Evolutionary conservation across 2,329 filamentous ascomycete species (phyloP).

Genomic region (Colletotrichum gigasporum): DNA sequence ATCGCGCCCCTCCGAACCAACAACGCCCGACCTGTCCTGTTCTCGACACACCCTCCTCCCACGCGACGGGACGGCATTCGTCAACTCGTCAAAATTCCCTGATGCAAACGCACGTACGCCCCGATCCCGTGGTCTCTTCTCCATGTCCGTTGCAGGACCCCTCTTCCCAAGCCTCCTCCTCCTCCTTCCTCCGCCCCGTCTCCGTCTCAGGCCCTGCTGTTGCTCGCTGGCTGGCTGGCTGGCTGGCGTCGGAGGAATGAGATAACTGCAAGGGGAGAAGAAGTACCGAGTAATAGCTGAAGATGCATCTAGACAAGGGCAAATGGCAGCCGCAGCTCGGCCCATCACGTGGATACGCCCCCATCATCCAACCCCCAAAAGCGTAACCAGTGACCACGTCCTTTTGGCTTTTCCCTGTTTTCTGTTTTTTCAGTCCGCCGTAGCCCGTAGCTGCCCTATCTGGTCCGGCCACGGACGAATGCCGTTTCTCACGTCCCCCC

Average conservation of each 20-base stretch:
- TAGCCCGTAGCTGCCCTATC: background rate
- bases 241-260: too few relatives aligned
- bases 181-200: too few relatives aligned
- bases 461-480: slow-evolving; percentile 5
- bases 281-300: background rate
- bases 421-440: background rate
- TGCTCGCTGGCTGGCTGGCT: too few relatives aligned
- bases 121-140: slow-evolving; percentile 20
- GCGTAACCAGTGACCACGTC: background rate
- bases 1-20: slow-evolving; percentile 20
- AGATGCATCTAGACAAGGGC: too few relatives aligned
- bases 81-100: background rate
- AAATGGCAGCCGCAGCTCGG: slow-evolving; percentile 21
- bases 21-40: background rate
- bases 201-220: too few relatives aligned
- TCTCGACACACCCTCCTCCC: background rate
- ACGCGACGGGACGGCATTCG: slow-evolving; percentile 13
- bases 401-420: slow-evolving; percentile 15
- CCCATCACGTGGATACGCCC: slow-evolving; percentile 29
- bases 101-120: background rate
- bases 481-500: background rate
- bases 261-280: background rate
- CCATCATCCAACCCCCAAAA: too few relatives aligned
- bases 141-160: slow-evolving; percentile 9
- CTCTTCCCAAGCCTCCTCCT: background rate